phyloP scores from a whole-genome alignment of 1,284 basidiomycete genomes.

The Moniliophthora roreri region DNA sequence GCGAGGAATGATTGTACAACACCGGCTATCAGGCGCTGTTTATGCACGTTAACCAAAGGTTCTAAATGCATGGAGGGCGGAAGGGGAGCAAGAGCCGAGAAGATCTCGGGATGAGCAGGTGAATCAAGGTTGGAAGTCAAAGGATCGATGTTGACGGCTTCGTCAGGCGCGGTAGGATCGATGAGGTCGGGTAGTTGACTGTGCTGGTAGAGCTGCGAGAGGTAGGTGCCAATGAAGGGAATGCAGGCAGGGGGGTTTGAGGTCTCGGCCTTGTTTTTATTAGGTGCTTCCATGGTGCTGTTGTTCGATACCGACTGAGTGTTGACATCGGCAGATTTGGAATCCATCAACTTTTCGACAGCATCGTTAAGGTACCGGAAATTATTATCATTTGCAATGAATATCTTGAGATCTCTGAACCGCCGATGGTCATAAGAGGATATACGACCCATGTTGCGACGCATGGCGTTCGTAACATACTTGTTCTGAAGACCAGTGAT shows the following conservation, averaged over 20 bases:
- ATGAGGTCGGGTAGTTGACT: slow-evolving; percentile 77
- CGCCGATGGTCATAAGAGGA: slow-evolving; percentile 77
- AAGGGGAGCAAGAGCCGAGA: slow-evolving; percentile 66
- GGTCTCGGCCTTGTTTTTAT: slow-evolving; percentile 41
- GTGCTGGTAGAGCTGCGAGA: slow-evolving; percentile 69
- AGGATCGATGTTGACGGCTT: slow-evolving; percentile 64
- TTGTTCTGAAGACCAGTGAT: slow-evolving; percentile 77
- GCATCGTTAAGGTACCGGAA: slow-evolving; percentile 76
- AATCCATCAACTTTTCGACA: slow-evolving; percentile 64
- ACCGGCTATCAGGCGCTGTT: slow-evolving; percentile 77
- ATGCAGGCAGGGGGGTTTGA: slow-evolving; percentile 54
- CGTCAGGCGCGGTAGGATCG: slow-evolving; percentile 77
- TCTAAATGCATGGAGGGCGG: slow-evolving; percentile 78
- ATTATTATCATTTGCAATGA: slow-evolving; percentile 67
- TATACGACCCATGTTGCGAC: slow-evolving; percentile 66
- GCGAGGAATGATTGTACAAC: slow-evolving; percentile 77
- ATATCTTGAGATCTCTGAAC: slow-evolving; percentile 73
- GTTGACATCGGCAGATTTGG: slow-evolving; percentile 56
- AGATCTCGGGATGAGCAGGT: slow-evolving; percentile 74
- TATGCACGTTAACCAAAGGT: slow-evolving; percentile 85
- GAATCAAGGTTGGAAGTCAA: slow-evolving; percentile 61
- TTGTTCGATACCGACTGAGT: slow-evolving; percentile 49
- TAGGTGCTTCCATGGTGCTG: slow-evolving; percentile 35
- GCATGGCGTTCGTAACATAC: slow-evolving; percentile 71
- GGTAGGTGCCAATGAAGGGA: slow-evolving; percentile 80